Evolutionary conservation across 2,329 filamentous ascomycete species (phyloP), one percentile per base, ranked within the genome.

Genomic region (Hypoxylon sp.): DNA sequence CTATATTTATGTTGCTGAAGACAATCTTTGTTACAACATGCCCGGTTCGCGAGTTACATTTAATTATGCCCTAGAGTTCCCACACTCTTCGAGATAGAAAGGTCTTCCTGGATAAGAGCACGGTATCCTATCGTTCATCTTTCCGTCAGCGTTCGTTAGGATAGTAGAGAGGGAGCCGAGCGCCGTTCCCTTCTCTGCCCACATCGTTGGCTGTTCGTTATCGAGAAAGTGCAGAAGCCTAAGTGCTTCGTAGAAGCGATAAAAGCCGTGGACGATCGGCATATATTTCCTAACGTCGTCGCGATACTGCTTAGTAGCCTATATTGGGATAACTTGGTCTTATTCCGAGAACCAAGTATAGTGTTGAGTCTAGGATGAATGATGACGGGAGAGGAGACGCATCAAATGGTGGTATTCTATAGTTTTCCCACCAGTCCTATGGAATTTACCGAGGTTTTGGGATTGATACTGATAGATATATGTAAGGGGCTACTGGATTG

Each of bases 361-460:
- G 51, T 24, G 17, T 29, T 59, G 3, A 55, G 62, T 35, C 26
- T 46, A 9, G 31, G 13, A 5, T n/a, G 17, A 29, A 50, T 14
- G 17, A 37, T 10, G n/a, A 50, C 26, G 19, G 44, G 17, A 42
- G 9, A 22, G 50, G 13, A 47, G 13, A 55, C 71, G 54, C 54
- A 75, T 72, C 52, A 76, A 53, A 42, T 85, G 85, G 74, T 88
- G 85, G 77, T 81, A 87, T 67, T 83, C 62, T 29, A 76, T 31
- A 17, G 74, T 64, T 50, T 74, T 74, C 3, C 73, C 73, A 9
- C 73, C 70, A 3, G 14, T 39, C 11, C 65, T 37, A n/a, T 60
- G 57, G 29, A 74, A 75, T 3, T 50, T 65, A 5, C 54, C 59
- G 9, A 76, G 63, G 26, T 75, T 42, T 9, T 22, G 19, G 19